These are phyloP conservation scores for Aspergillus saccharolyticus DNA, from an alignment of 495 filamentous ascomycete genomes.

Conservation along the genomic window DNA sequence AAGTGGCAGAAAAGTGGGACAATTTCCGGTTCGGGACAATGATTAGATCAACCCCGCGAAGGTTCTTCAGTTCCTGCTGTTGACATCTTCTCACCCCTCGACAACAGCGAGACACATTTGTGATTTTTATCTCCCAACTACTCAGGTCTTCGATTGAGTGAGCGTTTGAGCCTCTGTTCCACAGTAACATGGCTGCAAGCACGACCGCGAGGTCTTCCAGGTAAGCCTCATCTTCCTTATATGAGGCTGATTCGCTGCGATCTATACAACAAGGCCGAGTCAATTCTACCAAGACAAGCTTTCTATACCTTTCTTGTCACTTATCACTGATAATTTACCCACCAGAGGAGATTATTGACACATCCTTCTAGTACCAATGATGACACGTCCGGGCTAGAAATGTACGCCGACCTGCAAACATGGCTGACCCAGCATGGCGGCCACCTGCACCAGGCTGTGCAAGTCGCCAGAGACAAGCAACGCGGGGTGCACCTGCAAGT, in stretches of 20 bases:
- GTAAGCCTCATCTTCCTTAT: neutral
- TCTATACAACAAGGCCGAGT: neutral
- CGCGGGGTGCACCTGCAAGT: slow-evolving; percentile 47
- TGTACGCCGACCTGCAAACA: slow-evolving; percentile 30
- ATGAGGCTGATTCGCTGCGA: neutral
- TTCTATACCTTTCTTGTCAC: too few species aligned
- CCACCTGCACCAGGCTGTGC: slow-evolving; percentile 34
- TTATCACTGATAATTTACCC: neutral
- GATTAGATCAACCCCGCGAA: neutral
- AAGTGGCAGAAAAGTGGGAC: neutral
- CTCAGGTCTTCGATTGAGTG: too few species aligned
- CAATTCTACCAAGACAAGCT: too few species aligned
- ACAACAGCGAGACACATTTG: neutral
- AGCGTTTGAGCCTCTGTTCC: neutral
- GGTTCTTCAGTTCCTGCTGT: neutral
- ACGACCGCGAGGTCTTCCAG: neutral
- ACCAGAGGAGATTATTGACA: neutral
- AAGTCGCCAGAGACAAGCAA: slow-evolving; percentile 35
- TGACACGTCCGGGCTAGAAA: slow-evolving; percentile 15
- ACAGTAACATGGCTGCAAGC: neutral
- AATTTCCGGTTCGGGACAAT: neutral
- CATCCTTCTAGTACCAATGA: slow-evolving; percentile 2
- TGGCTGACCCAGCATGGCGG: slow-evolving; percentile 44
- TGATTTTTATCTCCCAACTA: too few species aligned
- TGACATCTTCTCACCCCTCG: neutral